Percentiles rank a stretch among this genome's conserved stretches.
Conservation (phyloP, 2,329 filamentous ascomycete genomes). For the Fusarium vanettenii region DNA sequence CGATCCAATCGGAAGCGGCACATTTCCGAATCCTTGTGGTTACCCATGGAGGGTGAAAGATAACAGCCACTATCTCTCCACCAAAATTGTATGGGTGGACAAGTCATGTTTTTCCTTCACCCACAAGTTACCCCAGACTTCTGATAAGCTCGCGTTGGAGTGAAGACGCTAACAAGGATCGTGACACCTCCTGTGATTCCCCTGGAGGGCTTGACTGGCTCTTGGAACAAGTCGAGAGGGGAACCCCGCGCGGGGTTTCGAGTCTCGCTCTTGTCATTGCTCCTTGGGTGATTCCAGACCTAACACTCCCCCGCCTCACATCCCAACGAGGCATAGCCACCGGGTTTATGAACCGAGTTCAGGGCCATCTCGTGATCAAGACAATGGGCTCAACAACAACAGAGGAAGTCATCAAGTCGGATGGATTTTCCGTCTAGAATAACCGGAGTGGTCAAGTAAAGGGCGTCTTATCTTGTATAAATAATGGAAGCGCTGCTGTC, state of each 20-base stretch:
- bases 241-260: neutral
- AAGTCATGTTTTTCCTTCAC: too few species aligned
- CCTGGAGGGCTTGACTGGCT: neutral
- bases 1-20: conserved; percentile 2
- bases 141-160: neutral
- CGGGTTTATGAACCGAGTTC: neutral
- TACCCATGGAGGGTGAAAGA: neutral
- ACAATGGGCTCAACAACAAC: neutral
- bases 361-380: neutral
- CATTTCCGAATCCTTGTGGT: neutral
- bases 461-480: neutral
- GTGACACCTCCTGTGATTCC: too few species aligned
- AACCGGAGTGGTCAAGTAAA: neutral
- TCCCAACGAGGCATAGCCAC: neutral
- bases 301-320: neutral
- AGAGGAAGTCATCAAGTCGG: neutral
- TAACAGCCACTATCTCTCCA: too few species aligned
- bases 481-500: neutral
- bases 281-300: neutral
- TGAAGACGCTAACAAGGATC: neutral
- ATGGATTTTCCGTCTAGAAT: neutral
- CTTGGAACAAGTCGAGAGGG: neutral
- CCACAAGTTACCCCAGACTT: neutral
- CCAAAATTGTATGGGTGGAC: too few species aligned
- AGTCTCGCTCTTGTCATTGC: neutral